phyloP scores from a whole-genome alignment of 2,329 filamentous ascomycete genomes.

The Cordyceps militaris region DNA sequence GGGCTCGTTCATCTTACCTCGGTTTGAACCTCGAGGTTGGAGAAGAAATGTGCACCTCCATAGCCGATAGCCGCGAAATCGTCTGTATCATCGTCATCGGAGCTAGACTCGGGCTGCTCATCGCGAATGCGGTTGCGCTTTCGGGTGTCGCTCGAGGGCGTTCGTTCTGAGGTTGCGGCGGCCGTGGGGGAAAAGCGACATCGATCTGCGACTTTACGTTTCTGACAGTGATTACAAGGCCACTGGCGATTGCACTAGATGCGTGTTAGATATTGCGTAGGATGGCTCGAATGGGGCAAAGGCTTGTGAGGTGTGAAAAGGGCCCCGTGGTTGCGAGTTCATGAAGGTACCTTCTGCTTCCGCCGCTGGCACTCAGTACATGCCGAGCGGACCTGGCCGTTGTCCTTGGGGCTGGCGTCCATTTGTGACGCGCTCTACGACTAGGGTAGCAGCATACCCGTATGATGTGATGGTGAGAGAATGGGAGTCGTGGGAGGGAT shows the following conservation, averaged over 20 bases:
- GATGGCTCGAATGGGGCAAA: background rate
- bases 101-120: constrained; percentile 18
- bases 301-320: background rate
- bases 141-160: background rate
- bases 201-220: constrained; percentile 31
- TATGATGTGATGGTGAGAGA: background rate
- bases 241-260: constrained; percentile 32
- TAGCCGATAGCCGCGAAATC: constrained; percentile 31
- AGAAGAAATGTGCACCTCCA: constrained; percentile 26
- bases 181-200: constrained; percentile 26
- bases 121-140: constrained; percentile 14
- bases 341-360: constrained; percentile 31
- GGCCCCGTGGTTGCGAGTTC: background rate
- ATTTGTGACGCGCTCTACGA: background rate
- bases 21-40: constrained; percentile 20
- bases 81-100: constrained; percentile 19
- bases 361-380: constrained; percentile 37
- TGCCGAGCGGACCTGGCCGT: constrained; percentile 24
- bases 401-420: constrained; percentile 15
- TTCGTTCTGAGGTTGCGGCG: constrained; percentile 18
- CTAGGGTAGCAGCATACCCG: background rate
- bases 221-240: constrained; percentile 34
- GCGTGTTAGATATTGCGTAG: constrained; percentile 13
- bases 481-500: background rate
- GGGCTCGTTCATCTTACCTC: constrained; percentile 19